Percentiles rank a stretch among this genome's conserved stretches.
Evolutionary conservation across 2,329 filamentous ascomycete genomes (phyloP).

Genomic region (Cladosporium sp.): DNA sequence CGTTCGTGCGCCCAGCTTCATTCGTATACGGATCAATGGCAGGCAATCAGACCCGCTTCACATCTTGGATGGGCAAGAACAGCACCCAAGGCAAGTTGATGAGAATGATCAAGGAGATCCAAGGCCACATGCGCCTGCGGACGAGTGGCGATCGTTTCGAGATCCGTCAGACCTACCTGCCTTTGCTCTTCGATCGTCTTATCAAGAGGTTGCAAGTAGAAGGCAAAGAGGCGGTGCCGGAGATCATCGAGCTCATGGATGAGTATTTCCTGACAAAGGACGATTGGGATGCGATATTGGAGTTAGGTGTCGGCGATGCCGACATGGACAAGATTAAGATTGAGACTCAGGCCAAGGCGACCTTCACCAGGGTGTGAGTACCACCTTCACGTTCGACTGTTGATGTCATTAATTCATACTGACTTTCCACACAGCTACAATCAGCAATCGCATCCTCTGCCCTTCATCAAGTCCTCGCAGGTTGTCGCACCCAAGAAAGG

Average conservation of each 20-base stretch:
- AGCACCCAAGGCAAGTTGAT: constrained; percentile 72
- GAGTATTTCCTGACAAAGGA: constrained; percentile 92
- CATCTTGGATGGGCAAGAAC: constrained; percentile 90
- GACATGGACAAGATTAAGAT: constrained; percentile 68
- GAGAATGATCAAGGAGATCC: constrained; percentile 84
- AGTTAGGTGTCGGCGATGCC: constrained; percentile 83
- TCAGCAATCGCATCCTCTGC: constrained; percentile 73
- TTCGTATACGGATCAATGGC: constrained; percentile 73
- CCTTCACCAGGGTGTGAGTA: constrained; percentile 81
- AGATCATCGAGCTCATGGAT: constrained; percentile 93
- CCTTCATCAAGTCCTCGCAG: constrained; percentile 90
- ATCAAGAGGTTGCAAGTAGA: constrained; percentile 67
- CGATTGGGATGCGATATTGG: constrained; percentile 87
- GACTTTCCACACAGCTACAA: constrained; percentile 63
- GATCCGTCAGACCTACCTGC: constrained; percentile 88
- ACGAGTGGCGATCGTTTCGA: constrained; percentile 89
- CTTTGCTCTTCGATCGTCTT: constrained; percentile 75
- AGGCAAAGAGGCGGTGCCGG: constrained; percentile 73
- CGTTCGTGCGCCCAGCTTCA: constrained; percentile 85
- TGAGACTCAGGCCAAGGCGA: constrained; percentile 76
- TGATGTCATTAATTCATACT: constrained; percentile 13
- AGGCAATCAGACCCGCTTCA: constrained; percentile 65
- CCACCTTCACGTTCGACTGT: neutral
- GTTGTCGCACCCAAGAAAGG: constrained; percentile 66
- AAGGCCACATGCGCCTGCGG: constrained; percentile 90